A percentile compares a stretch with the other conserved stretches of the same genome.
phyloP scores from a whole-genome alignment of 352 stramenopile genomes.

The Globisporangium cystogenes region DNA sequence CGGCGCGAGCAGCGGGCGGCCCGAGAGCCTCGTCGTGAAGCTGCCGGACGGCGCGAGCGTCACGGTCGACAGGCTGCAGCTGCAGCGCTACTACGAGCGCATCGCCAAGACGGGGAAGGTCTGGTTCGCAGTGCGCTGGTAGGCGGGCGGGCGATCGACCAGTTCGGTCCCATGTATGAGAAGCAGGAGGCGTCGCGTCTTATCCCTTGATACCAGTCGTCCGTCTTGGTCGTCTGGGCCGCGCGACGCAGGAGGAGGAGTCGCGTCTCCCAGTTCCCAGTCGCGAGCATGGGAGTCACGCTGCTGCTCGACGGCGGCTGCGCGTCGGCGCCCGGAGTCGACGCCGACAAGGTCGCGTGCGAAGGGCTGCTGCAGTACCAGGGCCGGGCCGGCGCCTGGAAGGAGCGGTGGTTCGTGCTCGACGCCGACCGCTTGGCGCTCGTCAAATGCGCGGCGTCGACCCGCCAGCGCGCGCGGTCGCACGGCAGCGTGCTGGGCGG shows the following conservation, averaged over 20 bases:
- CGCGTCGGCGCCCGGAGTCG: slow-evolving; percentile 12
- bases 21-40: slow-evolving; percentile 22
- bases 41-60: slow-evolving; percentile 11
- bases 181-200: neutral
- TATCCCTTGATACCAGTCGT: no score
- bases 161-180: neutral
- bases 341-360: slow-evolving; percentile 17
- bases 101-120: slow-evolving; percentile 30
- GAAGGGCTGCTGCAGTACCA: slow-evolving; percentile 53
- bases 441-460: slow-evolving; percentile 37
- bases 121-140: slow-evolving; percentile 13
- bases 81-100: slow-evolving; percentile 32
- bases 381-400: slow-evolving; percentile 37
- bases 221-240: no score
- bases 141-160: no score
- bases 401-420: slow-evolving; percentile 69
- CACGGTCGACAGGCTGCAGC: slow-evolving; percentile 13
- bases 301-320: slow-evolving; percentile 16
- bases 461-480: slow-evolving; percentile 22
- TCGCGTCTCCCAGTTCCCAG: neutral
- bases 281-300: slow-evolving; percentile 9
- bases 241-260: no score
- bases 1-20: slow-evolving; percentile 6
- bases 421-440: slow-evolving; percentile 33
- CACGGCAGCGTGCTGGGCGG: slow-evolving; percentile 26